Evolutionary conservation across 2,329 filamentous ascomycete species (phyloP).

Genomic region (Iodosphaeria phyllophila): DNA sequence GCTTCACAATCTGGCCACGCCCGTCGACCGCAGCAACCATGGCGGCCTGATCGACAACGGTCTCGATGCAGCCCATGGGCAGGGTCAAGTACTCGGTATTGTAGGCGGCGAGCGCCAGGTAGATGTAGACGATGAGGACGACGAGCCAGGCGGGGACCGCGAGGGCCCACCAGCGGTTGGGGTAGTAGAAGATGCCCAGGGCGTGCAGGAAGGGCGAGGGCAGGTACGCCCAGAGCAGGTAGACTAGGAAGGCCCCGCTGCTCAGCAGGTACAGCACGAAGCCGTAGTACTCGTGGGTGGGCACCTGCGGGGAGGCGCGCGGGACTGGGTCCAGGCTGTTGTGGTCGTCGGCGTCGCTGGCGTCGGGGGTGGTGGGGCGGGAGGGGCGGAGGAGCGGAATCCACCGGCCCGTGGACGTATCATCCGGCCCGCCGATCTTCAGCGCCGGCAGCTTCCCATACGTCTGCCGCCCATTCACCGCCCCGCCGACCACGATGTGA

Average conservation of each 20-base stretch:
- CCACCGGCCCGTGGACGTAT: too few species aligned
- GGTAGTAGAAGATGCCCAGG: slow-evolving; percentile 90
- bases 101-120: slow-evolving; percentile 77
- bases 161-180: slow-evolving; percentile 93
- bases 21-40: slow-evolving; percentile 69
- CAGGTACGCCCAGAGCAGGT: slow-evolving; percentile 70
- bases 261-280: slow-evolving; percentile 92
- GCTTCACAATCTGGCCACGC: slow-evolving; percentile 33
- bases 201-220: slow-evolving; percentile 83
- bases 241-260: slow-evolving; percentile 58
- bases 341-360: slow-evolving; percentile 78
- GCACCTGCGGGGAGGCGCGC: slow-evolving; percentile 76
- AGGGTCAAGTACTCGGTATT: slow-evolving; percentile 81
- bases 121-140: slow-evolving; percentile 78
- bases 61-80: slow-evolving; percentile 63
- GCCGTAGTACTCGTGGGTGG: slow-evolving; percentile 99
- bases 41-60: slow-evolving; percentile 77
- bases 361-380: slow-evolving; percentile 83
- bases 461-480: too few species aligned
- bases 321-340: slow-evolving; percentile 59
- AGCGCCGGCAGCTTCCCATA: too few species aligned
- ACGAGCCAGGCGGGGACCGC: slow-evolving; percentile 84
- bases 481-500: too few species aligned
- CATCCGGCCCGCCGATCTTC: too few species aligned
- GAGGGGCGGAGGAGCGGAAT: slow-evolving; percentile 77